Evolutionary conservation across 2,329 filamentous ascomycete genomes (phyloP).

Genomic region (Clarireedia sp.): DNA sequence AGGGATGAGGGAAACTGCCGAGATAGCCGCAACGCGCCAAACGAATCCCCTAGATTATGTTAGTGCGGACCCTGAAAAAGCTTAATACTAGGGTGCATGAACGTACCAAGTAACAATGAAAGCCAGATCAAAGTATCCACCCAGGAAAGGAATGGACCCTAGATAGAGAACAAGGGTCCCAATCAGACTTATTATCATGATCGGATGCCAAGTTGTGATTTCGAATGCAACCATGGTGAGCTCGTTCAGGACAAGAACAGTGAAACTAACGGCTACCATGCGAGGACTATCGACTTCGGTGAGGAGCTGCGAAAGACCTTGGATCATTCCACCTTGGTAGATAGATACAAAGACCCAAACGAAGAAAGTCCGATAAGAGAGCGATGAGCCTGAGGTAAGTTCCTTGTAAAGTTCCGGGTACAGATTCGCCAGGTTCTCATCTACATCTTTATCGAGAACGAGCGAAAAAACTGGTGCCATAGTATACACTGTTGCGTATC

Average conservation of each 20-base stretch:
- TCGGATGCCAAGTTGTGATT: conserved; percentile 91
- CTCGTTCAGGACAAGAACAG: conserved; percentile 86
- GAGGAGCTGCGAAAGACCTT: conserved; percentile 85
- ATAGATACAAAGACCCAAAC: conserved; percentile 92
- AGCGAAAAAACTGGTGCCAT: conserved; percentile 88
- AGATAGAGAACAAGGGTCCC: conserved; percentile 78
- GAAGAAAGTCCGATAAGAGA: conserved; percentile 93
- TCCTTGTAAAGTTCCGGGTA: conserved; percentile 98
- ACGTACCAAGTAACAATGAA: conserved; percentile 65
- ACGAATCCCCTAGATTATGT: conserved; percentile 59
- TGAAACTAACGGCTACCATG: conserved; percentile 90
- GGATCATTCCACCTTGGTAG: conserved; percentile 92
- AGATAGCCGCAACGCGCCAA: conserved; percentile 79
- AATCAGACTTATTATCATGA: conserved; percentile 79
- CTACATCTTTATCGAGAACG: conserved; percentile 89
- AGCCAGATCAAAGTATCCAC: conserved; percentile 77
- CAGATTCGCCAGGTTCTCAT: conserved; percentile 85
- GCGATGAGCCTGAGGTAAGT: conserved; percentile 75
- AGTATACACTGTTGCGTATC: conserved; percentile 94
- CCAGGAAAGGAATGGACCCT: conserved; percentile 76
- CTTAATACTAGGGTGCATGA: neutral
- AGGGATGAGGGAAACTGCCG: conserved; percentile 72
- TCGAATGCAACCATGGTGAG: conserved; percentile 95
- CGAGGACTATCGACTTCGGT: conserved; percentile 63
- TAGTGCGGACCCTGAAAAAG: neutral